A percentile compares a stretch with the other conserved stretches of the same genome.
phyloP scores from a whole-genome alignment of 2,329 filamentous ascomycete genomes.

The Fusarium beomiforme region DNA sequence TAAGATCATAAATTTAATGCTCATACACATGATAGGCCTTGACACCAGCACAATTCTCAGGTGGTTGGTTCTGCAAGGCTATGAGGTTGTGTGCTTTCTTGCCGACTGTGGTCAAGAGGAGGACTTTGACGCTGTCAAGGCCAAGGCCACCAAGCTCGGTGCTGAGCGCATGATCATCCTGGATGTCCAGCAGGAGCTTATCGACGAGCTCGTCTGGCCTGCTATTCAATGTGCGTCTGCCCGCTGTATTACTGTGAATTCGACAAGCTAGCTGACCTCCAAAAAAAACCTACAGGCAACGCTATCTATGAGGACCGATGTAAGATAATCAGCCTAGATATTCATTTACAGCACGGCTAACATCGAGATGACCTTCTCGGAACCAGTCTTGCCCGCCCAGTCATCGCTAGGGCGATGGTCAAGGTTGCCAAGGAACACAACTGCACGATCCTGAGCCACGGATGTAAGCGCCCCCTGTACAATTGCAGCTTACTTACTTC shows the following conservation, averaged over 20 bases:
- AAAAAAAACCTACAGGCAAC: not conserved
- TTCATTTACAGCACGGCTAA: not conserved
- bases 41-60: conserved; percentile 35
- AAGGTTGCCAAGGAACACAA: conserved; percentile 49
- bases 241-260: conserved; percentile 35
- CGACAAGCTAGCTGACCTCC: not conserved
- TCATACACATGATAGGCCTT: conserved; percentile 21
- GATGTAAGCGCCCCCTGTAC: conserved; percentile 49
- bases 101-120: conserved; percentile 77
- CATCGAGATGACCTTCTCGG: conserved; percentile 48
- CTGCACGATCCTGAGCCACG: conserved; percentile 56
- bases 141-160: conserved; percentile 64
- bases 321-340: not conserved
- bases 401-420: conserved; percentile 67
- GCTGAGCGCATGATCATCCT: conserved; percentile 59
- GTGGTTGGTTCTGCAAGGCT: conserved; percentile 13
- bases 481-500: not conserved
- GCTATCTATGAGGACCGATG: conserved; percentile 49
- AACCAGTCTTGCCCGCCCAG: conserved; percentile 70
- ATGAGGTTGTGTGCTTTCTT: conserved; percentile 52
- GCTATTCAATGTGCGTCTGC: conserved; percentile 67
- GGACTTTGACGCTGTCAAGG: conserved; percentile 75
- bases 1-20: not conserved
- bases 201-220: conserved; percentile 80
- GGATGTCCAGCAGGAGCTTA: conserved; percentile 75